Base-by-base conservation (phyloP, 2,329 filamentous ascomycete species). In the Triangularia setosa region DNA sequence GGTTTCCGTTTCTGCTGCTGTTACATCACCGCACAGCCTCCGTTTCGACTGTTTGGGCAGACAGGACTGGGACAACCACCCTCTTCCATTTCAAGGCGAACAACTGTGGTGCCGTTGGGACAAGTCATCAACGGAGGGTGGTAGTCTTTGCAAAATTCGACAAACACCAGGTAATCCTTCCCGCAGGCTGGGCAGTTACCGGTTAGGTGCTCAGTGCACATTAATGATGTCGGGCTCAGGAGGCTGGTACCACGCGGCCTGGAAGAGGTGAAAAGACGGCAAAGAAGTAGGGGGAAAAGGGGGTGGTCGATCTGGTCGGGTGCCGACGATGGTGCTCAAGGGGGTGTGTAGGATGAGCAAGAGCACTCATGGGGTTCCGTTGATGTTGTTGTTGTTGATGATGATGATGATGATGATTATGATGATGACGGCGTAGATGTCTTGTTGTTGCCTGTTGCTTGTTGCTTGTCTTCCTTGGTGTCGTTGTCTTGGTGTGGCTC, bases 201-300 rank as follows among this genome's bases (percentile, higher is more conserved):
- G 63, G 81, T 80, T 70, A 77, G 80, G 76, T 85, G 76, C 81
- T 84, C 83, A 74, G 76, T 81, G 80, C 84, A 87, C 84, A 87
- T 87, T 80, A 84, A 85, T 64, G 62, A 58, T 25, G 63, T 52
- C 40, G 58, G 62, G 44, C 54, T 60, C 63, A 63, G 54, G 28
- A 25, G 56, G 64, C 30, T 52, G 24, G 58, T 52, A 44, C 33
- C 52, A 28, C 40, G 33, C 40, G 21, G 53, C 48, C 52, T 55
- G 23, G 25, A 28, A 25, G 35, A 56, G 63, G 62, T 18, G 24
- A 27, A 25, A 35, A 12, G 40, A 23, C 23, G 27, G 65, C 52
- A 27, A 21, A 9, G 60, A 60, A 52, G 24, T 28, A 35, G 44
- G 27, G 48, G 30, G 24, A 23, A 23, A n/a, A n/a, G n/a, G 57